Evolutionary conservation across 2,329 filamentous ascomycete species (phyloP), one percentile per base, ranked within the genome.

Genomic region (Colletotrichum eremochloae): DNA sequence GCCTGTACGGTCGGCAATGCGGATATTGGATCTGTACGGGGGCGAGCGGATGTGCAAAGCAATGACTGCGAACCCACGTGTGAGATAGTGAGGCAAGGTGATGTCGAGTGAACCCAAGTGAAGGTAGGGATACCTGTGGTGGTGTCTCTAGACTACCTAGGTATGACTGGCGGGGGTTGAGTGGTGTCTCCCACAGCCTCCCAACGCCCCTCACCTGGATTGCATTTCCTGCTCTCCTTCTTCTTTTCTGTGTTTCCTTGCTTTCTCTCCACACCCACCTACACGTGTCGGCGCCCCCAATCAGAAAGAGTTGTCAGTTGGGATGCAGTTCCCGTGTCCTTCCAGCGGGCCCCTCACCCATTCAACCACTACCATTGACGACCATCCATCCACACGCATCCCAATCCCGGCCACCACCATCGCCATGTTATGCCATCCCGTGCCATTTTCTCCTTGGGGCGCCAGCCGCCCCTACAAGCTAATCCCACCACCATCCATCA

Each of bases 401-500:
- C 42, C 42, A 36, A 20, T 56, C 53, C 53, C 15, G 40, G 50
- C 63, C 63, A 29, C 33, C 33, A 56, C 33, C 44, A 38, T 56
- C 48, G 31, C 46, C 63, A 61, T 62, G 56, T 52, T 24, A 36
- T 58, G 53, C 55, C 53, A 50, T 67, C 38, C 55, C 36, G 64
- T 71, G 38, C 38, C 68, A 62, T 48, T 48, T 63, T 56, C 65
- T 71, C 64, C 56, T 50, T 55, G 68, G 64, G 40, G 18, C 56
- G 64, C 50, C 40, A 57, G 57, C 18, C 44, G 20, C 53, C 18
- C 42, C 44, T 29, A 15, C 31, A 24, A 53, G 36, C 40, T 7
- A 18, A 33, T 33, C 29, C 50, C 29, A 33, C 50, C 50, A 33
- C n/a, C 36, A 24, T 24, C 44, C 46, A 48, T 48, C 48, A n/a